A percentile compares a stretch with the other conserved stretches of the same genome.
Evolutionary conservation across 371 early-diverging fungal genomes (phyloP).

Genomic region (Haplosporangium sp.): DNA sequence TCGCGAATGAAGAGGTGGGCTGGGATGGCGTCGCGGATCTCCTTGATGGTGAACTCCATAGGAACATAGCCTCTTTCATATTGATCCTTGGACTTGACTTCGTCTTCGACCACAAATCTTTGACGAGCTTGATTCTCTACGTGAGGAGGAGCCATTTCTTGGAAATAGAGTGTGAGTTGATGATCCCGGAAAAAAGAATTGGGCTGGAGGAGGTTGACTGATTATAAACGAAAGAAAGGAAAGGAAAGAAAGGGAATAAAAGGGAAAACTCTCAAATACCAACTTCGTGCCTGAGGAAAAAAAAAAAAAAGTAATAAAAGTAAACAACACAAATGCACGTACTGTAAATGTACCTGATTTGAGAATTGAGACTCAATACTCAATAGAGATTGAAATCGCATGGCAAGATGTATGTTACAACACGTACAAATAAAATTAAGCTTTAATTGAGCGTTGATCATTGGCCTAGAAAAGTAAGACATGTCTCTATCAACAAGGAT

Average conservation of each 20-base stretch:
- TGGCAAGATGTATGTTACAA: no score
- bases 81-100: constrained; percentile 24
- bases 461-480: no score
- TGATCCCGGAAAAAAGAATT: no score
- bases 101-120: constrained; percentile 32
- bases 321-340: no score
- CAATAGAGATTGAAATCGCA: no score
- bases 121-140: constrained; percentile 35
- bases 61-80: constrained; percentile 64
- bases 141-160: constrained; percentile 41
- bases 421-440: no score
- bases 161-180: no score
- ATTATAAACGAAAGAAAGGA: not conserved
- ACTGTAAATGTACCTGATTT: no score
- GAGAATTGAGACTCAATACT: no score
- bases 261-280: not conserved
- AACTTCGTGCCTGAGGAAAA: not conserved
- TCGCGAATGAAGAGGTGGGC: constrained; percentile 86
- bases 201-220: not conserved
- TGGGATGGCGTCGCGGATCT: constrained; percentile 86
- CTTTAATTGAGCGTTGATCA: no score
- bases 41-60: constrained; percentile 83
- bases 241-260: not conserved
- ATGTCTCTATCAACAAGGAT: no score
- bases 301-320: no score